phyloP scores from a whole-genome alignment of 306 rosid genomes.

The Arachis stenosperma region DNA sequence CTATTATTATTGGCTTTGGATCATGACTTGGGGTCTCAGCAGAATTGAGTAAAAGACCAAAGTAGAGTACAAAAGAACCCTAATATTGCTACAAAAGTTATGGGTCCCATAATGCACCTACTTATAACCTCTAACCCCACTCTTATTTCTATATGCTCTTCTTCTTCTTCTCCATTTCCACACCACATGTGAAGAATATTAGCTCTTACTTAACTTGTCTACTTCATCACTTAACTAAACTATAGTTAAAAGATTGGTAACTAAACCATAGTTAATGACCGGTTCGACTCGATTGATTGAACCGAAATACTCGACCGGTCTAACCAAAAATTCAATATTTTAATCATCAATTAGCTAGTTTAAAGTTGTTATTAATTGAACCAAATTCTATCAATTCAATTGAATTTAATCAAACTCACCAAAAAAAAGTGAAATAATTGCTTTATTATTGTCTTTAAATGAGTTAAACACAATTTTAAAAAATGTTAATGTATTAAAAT shows the following conservation, averaged over 20 bases:
- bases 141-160: neutral
- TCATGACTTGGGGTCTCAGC: conserved; percentile 27
- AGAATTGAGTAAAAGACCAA: conserved; percentile 22
- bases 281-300: too few species aligned
- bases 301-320: too few species aligned
- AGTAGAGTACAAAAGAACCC: conserved; percentile 22
- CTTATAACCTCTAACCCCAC: conserved; percentile 35
- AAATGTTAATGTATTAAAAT: too few species aligned
- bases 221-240: conserved; percentile 37
- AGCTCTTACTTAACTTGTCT: conserved; percentile 32
- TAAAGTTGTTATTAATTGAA: too few species aligned
- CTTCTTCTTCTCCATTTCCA: neutral
- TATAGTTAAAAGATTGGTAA: neutral
- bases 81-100: conserved; percentile 41
- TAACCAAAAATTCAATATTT: too few species aligned
- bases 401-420: too few species aligned
- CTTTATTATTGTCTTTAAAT: too few species aligned
- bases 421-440: too few species aligned
- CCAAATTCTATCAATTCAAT: too few species aligned
- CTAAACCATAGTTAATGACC: neutral
- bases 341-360: too few species aligned
- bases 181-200: conserved; percentile 33
- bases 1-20: conserved; percentile 36
- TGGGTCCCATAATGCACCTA: conserved; percentile 44
- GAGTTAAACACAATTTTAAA: too few species aligned